A percentile compares a stretch with the other conserved stretches of the same genome.
Evolutionary conservation across 2,329 filamentous ascomycete genomes (phyloP).

Genomic region (Aureobasidium sp.): DNA sequence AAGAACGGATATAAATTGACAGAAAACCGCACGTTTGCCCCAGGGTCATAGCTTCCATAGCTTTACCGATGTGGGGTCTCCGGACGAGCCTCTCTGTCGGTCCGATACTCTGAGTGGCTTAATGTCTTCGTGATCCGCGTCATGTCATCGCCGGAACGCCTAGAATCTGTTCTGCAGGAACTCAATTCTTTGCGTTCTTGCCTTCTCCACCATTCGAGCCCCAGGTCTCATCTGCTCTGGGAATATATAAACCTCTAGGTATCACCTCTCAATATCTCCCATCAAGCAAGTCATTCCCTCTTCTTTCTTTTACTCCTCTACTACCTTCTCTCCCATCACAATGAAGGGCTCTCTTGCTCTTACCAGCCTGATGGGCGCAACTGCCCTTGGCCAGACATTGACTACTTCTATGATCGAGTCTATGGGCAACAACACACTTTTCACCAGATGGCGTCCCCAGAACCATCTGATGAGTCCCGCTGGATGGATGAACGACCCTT

Average conservation of each 20-base stretch:
- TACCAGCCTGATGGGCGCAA: not conserved
- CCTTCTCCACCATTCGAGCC: not conserved
- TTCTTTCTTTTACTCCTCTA: not conserved
- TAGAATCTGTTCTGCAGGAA: slow-evolving; percentile 5
- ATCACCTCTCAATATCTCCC: not conserved
- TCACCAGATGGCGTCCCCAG: slow-evolving; percentile 38
- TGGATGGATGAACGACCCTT: slow-evolving; percentile 44
- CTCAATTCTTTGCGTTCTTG: slow-evolving; percentile 3
- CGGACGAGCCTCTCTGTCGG: not conserved
- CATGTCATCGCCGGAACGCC: not conserved
- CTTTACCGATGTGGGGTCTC: slow-evolving; percentile 6
- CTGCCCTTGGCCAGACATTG: slow-evolving; percentile 14
- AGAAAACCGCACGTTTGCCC: not conserved
- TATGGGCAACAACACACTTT: slow-evolving; percentile 40
- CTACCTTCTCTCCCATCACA: not conserved
- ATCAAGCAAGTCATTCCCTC: not conserved
- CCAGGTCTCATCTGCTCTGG: not conserved
- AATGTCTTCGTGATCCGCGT: not conserved
- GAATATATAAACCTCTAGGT: not conserved
- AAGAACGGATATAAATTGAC: not conserved
- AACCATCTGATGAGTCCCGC: slow-evolving; percentile 40
- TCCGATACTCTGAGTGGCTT: not conserved
- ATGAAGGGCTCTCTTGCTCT: slow-evolving; percentile 9
- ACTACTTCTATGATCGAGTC: slow-evolving; percentile 23
- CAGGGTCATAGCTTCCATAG: not conserved